Conservation (phyloP, 2,329 filamentous ascomycete species). For the Botrytis porri region DNA sequence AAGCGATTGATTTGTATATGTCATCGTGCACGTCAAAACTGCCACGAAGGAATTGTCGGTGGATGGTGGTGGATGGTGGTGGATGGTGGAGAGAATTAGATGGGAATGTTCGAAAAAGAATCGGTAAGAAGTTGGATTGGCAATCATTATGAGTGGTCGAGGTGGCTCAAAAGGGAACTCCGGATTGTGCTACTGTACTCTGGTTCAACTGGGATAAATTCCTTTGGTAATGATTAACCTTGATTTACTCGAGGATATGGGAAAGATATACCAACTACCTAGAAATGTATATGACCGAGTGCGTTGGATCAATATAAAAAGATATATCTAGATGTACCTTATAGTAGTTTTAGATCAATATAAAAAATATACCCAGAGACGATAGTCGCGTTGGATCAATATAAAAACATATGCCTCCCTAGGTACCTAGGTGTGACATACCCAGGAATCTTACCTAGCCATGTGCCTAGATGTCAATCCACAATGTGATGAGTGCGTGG, state of each 20-base stretch:
- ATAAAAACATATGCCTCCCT: not conserved
- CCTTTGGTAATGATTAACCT: not conserved
- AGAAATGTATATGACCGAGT: not conserved
- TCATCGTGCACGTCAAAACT: slow-evolving; percentile 7
- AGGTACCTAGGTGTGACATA: not conserved
- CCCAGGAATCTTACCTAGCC: not conserved
- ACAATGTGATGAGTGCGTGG: not conserved
- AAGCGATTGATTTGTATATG: not conserved
- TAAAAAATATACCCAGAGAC: not conserved
- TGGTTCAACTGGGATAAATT: not conserved
- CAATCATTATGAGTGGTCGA: not conserved
- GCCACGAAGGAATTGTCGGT: slow-evolving; percentile 16
- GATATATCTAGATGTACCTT: not conserved
- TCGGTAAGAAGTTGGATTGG: not conserved
- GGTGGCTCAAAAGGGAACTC: not conserved
- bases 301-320: not conserved
- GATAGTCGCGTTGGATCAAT: not conserved
- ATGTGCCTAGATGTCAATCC: not conserved
- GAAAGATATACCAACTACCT: not conserved
- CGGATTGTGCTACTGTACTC: not conserved
- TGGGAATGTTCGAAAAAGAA: not conserved
- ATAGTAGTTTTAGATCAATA: not conserved
- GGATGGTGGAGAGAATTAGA: slow-evolving; percentile 3
- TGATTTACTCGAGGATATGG: not conserved
- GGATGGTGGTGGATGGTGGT: not conserved